Base-by-base conservation (phyloP, 176 grass and related monocot species). In the Pharus latifolius region DNA sequence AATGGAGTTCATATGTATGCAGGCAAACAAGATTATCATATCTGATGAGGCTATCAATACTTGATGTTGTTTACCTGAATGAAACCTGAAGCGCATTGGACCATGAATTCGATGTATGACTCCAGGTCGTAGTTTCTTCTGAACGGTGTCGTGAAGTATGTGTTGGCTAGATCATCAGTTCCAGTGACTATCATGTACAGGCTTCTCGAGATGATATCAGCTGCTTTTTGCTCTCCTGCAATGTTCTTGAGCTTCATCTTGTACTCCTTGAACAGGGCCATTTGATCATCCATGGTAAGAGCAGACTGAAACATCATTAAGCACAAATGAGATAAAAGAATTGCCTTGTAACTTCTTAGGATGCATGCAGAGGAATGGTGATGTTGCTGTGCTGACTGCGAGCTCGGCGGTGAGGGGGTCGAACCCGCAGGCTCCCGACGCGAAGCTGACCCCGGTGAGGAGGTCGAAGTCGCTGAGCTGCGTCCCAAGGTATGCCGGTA, bases 201-300 rank as follows among this genome's bases (percentile, higher is more conserved):
- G 67, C 94, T 92, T 62, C 37, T 82, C 17, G 89, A 82, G 16
- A 97, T 78, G 58, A 97, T 92, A 32, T 84, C 49, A 25, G 38
- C 17, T 52, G 86, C 83, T 3, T 22, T 83, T 22, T 33, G 34
- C 7, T 32, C 45, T 28, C 94, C 86, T 32, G 78, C 83, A 49
- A 92, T 55, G 83, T 54, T 27, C 11, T 33, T 30, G 1, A 97
- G 29, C 74, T 90, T 97, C 13, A 53, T 27, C 67, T 88, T 97
- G 89, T 92, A 97, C 77, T 97, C 94, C 69, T 80, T 83, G 70
- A 97, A 97, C 67, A 92, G 24, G 5, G 85, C 85, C 48, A 97
- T 73, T 60, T 97, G 94, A 30, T 89, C 30, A 47, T 86, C 89
- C 89, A 96, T 74, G 52, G 77, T 77, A 4, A 96, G 74, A 56